Evolutionary conservation across 352 stramenopile species (phyloP).

Genomic region (Phytophthora meadii): DNA sequence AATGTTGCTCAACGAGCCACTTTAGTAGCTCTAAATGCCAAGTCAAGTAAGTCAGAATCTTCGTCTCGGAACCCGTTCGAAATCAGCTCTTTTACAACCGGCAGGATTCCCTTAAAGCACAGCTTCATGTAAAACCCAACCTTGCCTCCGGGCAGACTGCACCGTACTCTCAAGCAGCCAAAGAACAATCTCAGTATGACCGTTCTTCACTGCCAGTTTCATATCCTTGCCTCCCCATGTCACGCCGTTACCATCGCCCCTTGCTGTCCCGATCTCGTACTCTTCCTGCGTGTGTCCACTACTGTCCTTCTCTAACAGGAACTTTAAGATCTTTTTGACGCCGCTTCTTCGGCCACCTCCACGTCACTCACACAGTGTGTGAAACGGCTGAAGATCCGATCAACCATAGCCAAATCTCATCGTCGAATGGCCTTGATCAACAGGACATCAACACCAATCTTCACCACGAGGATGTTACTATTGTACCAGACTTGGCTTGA

Average conservation of each 20-base stretch:
- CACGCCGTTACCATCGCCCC: neutral
- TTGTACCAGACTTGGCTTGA: too few relatives aligned
- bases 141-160: too few relatives aligned
- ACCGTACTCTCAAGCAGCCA: too few relatives aligned
- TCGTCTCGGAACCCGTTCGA: too few relatives aligned
- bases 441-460: too few relatives aligned
- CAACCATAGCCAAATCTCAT: slow-evolving; percentile 3
- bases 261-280: neutral
- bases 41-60: too few relatives aligned
- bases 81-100: too few relatives aligned
- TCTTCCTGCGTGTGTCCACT: neutral
- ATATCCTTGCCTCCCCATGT: slow-evolving; percentile 4
- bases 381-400: slow-evolving; percentile 14
- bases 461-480: too few relatives aligned
- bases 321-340: slow-evolving; percentile 5
- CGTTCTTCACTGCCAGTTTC: neutral
- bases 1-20: too few relatives aligned
- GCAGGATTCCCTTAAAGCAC: too few relatives aligned
- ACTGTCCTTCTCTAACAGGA: slow-evolving; percentile 6
- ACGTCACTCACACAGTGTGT: slow-evolving; percentile 7
- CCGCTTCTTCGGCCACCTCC: slow-evolving; percentile 10
- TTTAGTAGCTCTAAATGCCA: too few relatives aligned
- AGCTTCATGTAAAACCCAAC: too few relatives aligned
- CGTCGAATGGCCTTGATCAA: slow-evolving; percentile 11
- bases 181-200: neutral